These are phyloP conservation scores for Jatropha curcas DNA, from an alignment of 345 rosid genomes.

Conservation along the genomic window DNA sequence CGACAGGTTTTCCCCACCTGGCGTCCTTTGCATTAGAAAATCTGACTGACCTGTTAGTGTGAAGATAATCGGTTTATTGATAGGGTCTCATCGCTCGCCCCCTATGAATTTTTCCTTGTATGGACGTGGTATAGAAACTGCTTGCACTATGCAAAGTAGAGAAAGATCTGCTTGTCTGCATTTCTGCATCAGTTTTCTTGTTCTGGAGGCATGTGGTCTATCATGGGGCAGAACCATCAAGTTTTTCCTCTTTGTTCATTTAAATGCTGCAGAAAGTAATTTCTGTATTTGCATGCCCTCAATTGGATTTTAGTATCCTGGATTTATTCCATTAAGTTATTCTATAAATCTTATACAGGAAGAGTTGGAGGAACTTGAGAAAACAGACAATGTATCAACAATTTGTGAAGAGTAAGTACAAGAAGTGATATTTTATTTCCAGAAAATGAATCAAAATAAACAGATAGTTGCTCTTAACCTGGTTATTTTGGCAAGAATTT, in stretches of 20 bases:
- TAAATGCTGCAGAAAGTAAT: neutral
- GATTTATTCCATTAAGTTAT: neutral
- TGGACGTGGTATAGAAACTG: neutral
- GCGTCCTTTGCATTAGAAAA: neutral
- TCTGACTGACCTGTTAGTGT: neutral
- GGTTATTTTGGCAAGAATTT: neutral
- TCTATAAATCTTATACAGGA: slow-evolving; percentile 38
- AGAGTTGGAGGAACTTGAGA: slow-evolving; percentile 60
- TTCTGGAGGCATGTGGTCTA: neutral
- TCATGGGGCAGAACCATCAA: neutral
- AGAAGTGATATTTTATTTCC: neutral
- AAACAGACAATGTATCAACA: slow-evolving; percentile 42
- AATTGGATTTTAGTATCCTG: neutral
- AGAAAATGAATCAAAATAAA: neutral
- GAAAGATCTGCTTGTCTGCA: neutral
- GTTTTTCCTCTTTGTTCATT: neutral
- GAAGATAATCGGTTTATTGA: neutral
- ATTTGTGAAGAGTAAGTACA: slow-evolving; percentile 66
- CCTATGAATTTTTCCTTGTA: neutral
- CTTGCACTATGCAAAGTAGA: neutral
- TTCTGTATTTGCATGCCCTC: slow-evolving; percentile 5
- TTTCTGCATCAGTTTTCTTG: neutral
- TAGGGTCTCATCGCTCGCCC: neutral
- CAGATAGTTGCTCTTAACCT: too few relatives aligned
- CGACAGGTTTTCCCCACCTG: neutral